These are phyloP conservation scores for Withania somnifera DNA, from an alignment of 305 asterid genomes.

Conservation along the genomic window DNA sequence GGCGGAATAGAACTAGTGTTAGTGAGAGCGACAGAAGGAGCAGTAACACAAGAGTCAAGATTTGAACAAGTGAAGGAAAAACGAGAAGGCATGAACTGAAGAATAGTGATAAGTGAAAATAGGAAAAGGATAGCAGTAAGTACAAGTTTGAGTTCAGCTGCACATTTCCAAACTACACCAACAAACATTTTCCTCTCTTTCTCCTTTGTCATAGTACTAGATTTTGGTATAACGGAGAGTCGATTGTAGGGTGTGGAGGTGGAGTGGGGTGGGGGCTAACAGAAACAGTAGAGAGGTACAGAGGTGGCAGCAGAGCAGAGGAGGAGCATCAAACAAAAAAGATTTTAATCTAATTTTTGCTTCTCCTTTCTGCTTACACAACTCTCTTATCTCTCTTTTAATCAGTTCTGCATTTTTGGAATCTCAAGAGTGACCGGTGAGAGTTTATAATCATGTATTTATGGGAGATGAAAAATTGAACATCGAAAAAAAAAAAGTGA, in stretches of 20 bases:
- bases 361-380: neutral
- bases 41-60: neutral
- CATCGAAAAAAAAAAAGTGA: neutral
- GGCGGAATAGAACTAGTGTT: too few relatives aligned
- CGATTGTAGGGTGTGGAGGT: too few relatives aligned
- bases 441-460: neutral
- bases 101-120: neutral
- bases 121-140: conserved; percentile 8
- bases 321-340: neutral
- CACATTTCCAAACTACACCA: conserved; percentile 14
- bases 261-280: neutral
- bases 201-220: neutral
- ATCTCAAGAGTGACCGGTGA: neutral
- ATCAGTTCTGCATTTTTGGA: neutral
- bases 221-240: neutral
- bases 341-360: neutral
- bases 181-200: conserved; percentile 8
- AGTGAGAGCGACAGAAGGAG: conserved; percentile 18
- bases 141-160: conserved; percentile 7
- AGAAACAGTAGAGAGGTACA: neutral
- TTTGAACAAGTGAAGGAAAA: neutral
- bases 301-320: neutral
- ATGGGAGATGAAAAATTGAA: neutral
- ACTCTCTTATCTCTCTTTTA: too few relatives aligned
- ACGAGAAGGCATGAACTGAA: conserved; percentile 7